Percentiles rank a stretch among this genome's conserved stretches.
Conservation (phyloP, 352 stramenopile species). For the Pythium periplocum region DNA sequence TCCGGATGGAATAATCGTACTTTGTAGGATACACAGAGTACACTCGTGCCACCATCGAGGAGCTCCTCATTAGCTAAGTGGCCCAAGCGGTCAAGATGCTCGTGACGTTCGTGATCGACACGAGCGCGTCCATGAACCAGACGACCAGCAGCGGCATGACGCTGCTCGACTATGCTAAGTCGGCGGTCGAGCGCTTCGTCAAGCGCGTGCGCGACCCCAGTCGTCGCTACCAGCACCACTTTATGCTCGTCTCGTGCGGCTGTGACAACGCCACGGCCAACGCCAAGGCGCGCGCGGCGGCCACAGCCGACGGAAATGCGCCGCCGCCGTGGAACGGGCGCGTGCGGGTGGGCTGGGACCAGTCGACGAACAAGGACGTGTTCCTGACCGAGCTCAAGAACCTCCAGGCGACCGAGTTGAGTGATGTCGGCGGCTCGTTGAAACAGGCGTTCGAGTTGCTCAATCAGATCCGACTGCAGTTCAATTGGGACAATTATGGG, state of each 20-base stretch:
- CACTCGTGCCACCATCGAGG: too few relatives aligned
- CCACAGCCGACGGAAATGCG: neutral
- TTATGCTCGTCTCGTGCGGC: constrained; percentile 84
- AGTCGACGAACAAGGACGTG: constrained; percentile 80
- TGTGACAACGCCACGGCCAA: constrained; percentile 29
- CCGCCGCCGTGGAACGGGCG: constrained; percentile 43
- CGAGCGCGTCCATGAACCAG: constrained; percentile 89
- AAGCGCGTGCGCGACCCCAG: constrained; percentile 81
- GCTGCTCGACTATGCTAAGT: constrained; percentile 87
- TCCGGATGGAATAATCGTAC: too few relatives aligned
- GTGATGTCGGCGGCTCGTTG: constrained; percentile 64
- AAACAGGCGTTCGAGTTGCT: constrained; percentile 84
- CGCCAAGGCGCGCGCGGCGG: constrained; percentile 4
- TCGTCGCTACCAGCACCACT: constrained; percentile 83
- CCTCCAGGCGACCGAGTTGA: constrained; percentile 70
- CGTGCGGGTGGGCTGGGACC: constrained; percentile 82
- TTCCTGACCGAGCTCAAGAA: constrained; percentile 85
- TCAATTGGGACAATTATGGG: constrained; percentile 86
- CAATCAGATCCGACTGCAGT: constrained; percentile 86
- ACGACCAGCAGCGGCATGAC: constrained; percentile 85
- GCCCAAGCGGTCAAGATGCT: constrained; percentile 39
- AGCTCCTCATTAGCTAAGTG: too few relatives aligned
- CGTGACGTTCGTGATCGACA: constrained; percentile 89
- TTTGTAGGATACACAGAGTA: too few relatives aligned
- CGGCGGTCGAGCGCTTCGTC: constrained; percentile 82